Conservation (phyloP, 768 basidiomycete species). For the Vishniacozyma victoriae region DNA sequence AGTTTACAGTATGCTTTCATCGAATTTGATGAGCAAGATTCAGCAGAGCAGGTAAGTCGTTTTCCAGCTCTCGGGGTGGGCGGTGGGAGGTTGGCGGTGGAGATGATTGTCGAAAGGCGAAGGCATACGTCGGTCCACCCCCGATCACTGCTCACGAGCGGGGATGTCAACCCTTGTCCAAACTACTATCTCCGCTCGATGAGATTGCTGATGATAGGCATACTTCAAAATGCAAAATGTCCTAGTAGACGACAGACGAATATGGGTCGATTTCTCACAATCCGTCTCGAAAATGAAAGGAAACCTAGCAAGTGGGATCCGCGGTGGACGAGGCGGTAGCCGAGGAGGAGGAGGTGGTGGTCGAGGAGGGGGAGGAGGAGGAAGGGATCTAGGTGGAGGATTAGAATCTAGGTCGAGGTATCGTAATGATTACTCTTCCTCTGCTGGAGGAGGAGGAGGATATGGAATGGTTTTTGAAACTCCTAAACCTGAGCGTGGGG, state of each 20-base stretch:
- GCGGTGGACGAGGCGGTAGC: constrained; percentile 15
- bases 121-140: no score
- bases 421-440: constrained; percentile 9
- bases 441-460: constrained; percentile 11
- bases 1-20: constrained; percentile 97
- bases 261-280: constrained; percentile 99
- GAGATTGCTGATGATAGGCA: constrained; percentile 53
- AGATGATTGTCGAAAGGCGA: no score
- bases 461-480: constrained; percentile 16
- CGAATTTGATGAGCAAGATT: constrained; percentile 88
- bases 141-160: no score
- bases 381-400: constrained; percentile 72
- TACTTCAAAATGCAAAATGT: constrained; percentile 99
- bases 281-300: constrained; percentile 84
- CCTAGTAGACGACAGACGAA: constrained; percentile 82
- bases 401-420: constrained; percentile 68
- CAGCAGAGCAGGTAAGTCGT: constrained; percentile 79
- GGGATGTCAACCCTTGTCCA: background rate
- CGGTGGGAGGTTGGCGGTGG: no score
- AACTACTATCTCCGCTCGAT: background rate
- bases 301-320: constrained; percentile 57
- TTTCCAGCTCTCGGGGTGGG: background rate
- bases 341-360: constrained; percentile 40
- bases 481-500: background rate
- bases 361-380: constrained; percentile 50